A percentile compares a stretch with the other conserved stretches of the same genome.
These are phyloP conservation scores for Tylopilus sp. DNA, from an alignment of 1,284 basidiomycete genomes.

Conservation along the genomic window DNA sequence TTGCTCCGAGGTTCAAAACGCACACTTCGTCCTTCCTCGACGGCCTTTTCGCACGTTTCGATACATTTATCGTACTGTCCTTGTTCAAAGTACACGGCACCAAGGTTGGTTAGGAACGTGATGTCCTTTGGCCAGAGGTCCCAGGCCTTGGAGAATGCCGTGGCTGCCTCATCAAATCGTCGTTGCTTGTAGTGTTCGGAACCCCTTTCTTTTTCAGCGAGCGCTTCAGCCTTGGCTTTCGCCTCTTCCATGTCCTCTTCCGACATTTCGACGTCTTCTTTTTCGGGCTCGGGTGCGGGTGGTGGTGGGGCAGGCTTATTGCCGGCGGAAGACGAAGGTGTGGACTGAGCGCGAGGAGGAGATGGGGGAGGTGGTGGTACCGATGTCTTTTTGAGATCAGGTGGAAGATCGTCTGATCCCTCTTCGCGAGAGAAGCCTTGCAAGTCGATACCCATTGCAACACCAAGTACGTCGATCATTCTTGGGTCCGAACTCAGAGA, in stretches of 20 bases:
- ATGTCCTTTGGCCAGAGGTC: conserved; percentile 91
- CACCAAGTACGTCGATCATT: conserved; percentile 93
- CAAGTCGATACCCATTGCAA: conserved; percentile 92
- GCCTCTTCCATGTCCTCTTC: conserved; percentile 63
- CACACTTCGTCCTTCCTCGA: conserved; percentile 87
- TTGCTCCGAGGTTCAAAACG: neutral
- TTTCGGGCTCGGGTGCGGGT: conserved; percentile 38
- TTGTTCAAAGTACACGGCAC: conserved; percentile 87
- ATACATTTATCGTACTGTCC: conserved; percentile 90
- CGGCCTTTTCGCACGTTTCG: conserved; percentile 90
- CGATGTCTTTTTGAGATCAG: conserved; percentile 46
- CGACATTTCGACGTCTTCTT: conserved; percentile 61
- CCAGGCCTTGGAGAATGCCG: conserved; percentile 86
- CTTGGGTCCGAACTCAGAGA: conserved; percentile 73
- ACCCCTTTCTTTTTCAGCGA: conserved; percentile 77
- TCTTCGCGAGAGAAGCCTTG: conserved; percentile 84
- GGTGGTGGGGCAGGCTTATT: conserved; percentile 30
- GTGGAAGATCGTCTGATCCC: conserved; percentile 79
- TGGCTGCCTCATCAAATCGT: conserved; percentile 72
- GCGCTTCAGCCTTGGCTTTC: conserved; percentile 70
- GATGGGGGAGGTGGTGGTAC: conserved; percentile 42
- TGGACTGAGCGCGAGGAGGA: conserved; percentile 42
- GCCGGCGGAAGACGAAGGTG: conserved; percentile 39
- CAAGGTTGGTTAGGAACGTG: conserved; percentile 90
- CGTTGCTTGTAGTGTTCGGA: conserved; percentile 85